Evolutionary conservation across 441 rosid species (phyloP).

Genomic region (Omphalea diandra): DNA sequence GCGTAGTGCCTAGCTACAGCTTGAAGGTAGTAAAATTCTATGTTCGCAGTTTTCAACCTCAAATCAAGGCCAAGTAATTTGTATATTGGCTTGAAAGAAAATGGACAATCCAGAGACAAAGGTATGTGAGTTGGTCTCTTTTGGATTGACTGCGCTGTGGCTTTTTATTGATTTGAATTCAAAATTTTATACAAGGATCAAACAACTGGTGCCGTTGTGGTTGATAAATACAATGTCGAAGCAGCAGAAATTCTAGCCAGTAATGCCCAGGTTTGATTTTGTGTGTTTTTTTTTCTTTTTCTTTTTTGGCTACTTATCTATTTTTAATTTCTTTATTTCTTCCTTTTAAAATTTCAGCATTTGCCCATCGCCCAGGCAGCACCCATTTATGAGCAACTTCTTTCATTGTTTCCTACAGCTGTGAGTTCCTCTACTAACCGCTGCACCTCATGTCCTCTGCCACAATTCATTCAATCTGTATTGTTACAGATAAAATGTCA

Average conservation of each 20-base stretch:
- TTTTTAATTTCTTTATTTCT: constrained; percentile 8
- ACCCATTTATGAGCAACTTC: constrained; percentile 84
- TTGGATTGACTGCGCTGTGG: no score
- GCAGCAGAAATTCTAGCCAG: constrained; percentile 66
- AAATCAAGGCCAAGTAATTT: no score
- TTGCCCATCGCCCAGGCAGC: constrained; percentile 76
- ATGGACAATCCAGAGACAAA: no score
- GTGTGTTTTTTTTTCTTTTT: neutral
- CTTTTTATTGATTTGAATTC: no score
- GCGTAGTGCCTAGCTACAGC: no score
- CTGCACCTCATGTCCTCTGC: constrained; percentile 5
- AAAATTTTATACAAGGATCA: no score
- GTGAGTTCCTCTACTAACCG: constrained; percentile 45
- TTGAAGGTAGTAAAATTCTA: no score
- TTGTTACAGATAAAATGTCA: no score
- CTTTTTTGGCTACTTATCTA: neutral
- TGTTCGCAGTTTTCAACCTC: no score
- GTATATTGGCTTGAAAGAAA: no score
- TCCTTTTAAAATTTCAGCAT: constrained; percentile 39
- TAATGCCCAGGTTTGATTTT: constrained; percentile 51
- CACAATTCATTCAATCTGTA: neutral
- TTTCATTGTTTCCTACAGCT: constrained; percentile 75
- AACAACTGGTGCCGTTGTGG: constrained; percentile 24
- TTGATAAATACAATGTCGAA: constrained; percentile 76
- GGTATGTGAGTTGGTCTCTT: no score